Base-by-base conservation (phyloP, 2,329 filamentous ascomycete species). In the Phialophora tarda region DNA sequence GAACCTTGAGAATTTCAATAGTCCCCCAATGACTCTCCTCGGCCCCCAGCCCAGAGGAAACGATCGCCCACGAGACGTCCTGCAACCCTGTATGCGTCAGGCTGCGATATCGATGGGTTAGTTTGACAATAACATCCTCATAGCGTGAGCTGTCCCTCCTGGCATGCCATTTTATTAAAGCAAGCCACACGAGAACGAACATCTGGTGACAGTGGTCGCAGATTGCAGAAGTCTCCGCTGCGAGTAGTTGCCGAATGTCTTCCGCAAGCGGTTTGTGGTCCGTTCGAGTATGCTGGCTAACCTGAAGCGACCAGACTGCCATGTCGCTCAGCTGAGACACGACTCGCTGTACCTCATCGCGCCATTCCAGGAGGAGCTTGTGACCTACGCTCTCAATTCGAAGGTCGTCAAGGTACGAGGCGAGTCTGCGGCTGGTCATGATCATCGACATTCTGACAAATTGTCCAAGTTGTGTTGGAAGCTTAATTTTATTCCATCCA, bases 361-460 rank as follows among this genome's bases (percentile, higher is more conserved):
- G 11, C 56, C 56, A 59, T 47, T 30, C 56, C 14, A n/a, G 24
- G 4, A 59, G 24, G 4, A 47, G n/a, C 17, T 47, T 47, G 21
- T 30, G n/a, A 11, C 56, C 38, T 10, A 6, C 24, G 21, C 21
- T 32, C 34, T n/a, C 26, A 21, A 11, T 30, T 23, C 21, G 23
- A 24, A 32, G 4, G 23, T 47, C 24, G 24, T 59, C 56, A 23
- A 59, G 41, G 34, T 59, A 59, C 23, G 41, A 28, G 11, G 21
- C 56, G 47, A 59, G 38, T 32, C 41, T 24, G 34, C 38, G 38
- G 41, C 38, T 59, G 12, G 56, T 59, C 38, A 59, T 59, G 56
- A 59, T 59, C 38, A 59, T 21, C 1, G 56, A 41, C 56, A 59
- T 59, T 48, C 56, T 59, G 56, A 59, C 56, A 59, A 47, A 59